These are phyloP conservation scores for Fusarium pseudonygamai DNA, from an alignment of 2,329 filamentous ascomycete genomes.

Conservation along the genomic window DNA sequence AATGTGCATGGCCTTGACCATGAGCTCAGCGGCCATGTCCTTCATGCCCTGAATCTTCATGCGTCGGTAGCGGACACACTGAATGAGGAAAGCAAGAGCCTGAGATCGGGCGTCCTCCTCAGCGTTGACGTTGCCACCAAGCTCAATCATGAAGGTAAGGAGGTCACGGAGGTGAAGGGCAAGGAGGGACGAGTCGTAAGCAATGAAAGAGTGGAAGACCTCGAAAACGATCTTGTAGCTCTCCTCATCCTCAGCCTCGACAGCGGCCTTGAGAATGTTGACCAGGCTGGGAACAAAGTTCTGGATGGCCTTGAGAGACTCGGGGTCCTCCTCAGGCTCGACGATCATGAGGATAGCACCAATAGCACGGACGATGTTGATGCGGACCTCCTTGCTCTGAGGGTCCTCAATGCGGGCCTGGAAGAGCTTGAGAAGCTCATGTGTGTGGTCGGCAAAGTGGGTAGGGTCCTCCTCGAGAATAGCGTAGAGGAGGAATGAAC, in stretches of 20 bases:
- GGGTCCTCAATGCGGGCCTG: conserved; percentile 87
- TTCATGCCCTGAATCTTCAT: conserved; percentile 94
- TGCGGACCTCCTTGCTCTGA: conserved; percentile 88
- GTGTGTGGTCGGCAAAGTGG: conserved; percentile 82
- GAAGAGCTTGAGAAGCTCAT: conserved; percentile 84
- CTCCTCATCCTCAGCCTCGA: conserved; percentile 84
- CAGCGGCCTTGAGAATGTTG: conserved; percentile 83
- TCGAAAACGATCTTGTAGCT: conserved; percentile 91
- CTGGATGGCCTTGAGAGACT: conserved; percentile 79
- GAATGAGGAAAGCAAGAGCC: conserved; percentile 92
- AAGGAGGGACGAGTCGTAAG: conserved; percentile 86
- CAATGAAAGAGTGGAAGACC: conserved; percentile 94
- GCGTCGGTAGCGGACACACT: conserved; percentile 89
- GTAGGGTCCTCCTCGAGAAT: conserved; percentile 89
- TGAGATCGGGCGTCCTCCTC: conserved; percentile 90
- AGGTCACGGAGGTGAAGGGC: conserved; percentile 89
- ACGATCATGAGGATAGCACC: conserved; percentile 88
- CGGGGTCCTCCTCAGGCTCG: conserved; percentile 84
- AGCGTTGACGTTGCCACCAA: conserved; percentile 78
- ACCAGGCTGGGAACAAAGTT: conserved; percentile 88
- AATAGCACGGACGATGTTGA: conserved; percentile 93
- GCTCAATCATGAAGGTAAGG: conserved; percentile 91
- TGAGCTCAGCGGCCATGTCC: conserved; percentile 84
- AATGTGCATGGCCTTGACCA: conserved; percentile 87
- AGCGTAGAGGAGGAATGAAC: conserved; percentile 91